Evolutionary conservation across 1,139 yeast species (phyloP), one percentile per base, ranked within the genome.

Genomic region (Saccharomyces hybrid): DNA sequence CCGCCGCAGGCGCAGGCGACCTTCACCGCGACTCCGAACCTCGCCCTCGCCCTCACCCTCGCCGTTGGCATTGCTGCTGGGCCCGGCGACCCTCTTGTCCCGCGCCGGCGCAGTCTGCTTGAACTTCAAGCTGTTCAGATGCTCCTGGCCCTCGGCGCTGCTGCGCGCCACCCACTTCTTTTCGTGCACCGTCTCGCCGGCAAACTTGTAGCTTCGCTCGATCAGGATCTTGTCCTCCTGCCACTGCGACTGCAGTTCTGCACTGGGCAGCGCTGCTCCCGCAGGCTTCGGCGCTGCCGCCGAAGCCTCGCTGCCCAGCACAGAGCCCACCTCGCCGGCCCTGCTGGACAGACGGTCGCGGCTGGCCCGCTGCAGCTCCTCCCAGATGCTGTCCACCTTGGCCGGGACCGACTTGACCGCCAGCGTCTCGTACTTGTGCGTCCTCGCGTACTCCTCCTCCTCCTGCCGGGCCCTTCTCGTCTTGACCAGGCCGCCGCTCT

Each of bases 141-240:
- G 90, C 14, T 93, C 96, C 58, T 81, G 82, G 1, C 95, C 98
- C 68, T 88, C 96, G 6, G 93, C 95, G 2, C 96, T 86, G 54
- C 82, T 77, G 8, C 79, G 79, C 53, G 82, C 86, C 1, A 93
- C 97, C 67, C 78, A 75, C 68, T 87, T 88, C 56, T 86, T 84
- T 64, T 90, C 96, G 0, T 86, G 81, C 4, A 87, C 78, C 4
- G 82, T 76, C 62, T 86, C 86, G 1, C 98, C 98, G 0, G 99
- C 99, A 76, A 90, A 93, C 54, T 88, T 86, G 68, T 88, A 91
- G 5, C 84, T 81, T 55, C 95, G 78, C 58, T 82, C 83, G 54
- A 93, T 91, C 61, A 82, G 81, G 54, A 93, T 79, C 66, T 78
- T 78, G 51, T 81, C 81, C 42, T 75, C 72, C 16, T 75, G 66